A percentile compares a stretch with the other conserved stretches of the same genome.
These are phyloP conservation scores for Breynia disticha DNA, from an alignment of 441 rosid genomes.

Conservation along the genomic window DNA sequence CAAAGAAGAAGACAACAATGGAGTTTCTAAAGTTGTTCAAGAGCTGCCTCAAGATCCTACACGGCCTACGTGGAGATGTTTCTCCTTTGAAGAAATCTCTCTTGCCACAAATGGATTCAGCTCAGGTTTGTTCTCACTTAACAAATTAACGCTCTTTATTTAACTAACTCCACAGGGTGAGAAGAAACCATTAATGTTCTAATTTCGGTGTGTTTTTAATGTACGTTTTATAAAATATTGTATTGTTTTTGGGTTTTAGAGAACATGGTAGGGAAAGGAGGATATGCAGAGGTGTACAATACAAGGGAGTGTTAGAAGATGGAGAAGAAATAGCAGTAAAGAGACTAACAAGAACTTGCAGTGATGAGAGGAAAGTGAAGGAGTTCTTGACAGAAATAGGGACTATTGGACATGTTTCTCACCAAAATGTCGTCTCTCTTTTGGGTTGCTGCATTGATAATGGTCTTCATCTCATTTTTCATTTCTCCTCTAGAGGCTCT, in stretches of 20 bases:
- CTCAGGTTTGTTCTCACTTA: constrained; percentile 45
- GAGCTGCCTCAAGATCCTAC: constrained; percentile 25
- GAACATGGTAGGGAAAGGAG: constrained; percentile 73
- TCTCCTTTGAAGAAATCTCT: constrained; percentile 67
- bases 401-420: constrained; percentile 81
- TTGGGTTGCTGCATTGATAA: constrained; percentile 83
- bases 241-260: constrained; percentile 20
- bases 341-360: constrained; percentile 49
- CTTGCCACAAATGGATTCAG: constrained; percentile 62
- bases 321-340: constrained; percentile 57
- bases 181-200: background rate
- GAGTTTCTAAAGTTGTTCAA: constrained; percentile 19
- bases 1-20: constrained; percentile 9
- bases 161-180: background rate
- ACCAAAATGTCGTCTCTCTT: constrained; percentile 69
- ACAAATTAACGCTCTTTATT: too few species aligned
- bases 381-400: constrained; percentile 93
- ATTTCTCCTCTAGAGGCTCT: constrained; percentile 79
- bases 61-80: constrained; percentile 87
- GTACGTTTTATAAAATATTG: background rate
- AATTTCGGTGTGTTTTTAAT: too few species aligned
- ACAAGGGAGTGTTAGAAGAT: constrained; percentile 40
- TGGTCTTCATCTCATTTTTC: constrained; percentile 84
- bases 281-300: constrained; percentile 75
- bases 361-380: constrained; percentile 27